phyloP scores from a whole-genome alignment of 495 filamentous ascomycete genomes.

The Penicillium paxilli region DNA sequence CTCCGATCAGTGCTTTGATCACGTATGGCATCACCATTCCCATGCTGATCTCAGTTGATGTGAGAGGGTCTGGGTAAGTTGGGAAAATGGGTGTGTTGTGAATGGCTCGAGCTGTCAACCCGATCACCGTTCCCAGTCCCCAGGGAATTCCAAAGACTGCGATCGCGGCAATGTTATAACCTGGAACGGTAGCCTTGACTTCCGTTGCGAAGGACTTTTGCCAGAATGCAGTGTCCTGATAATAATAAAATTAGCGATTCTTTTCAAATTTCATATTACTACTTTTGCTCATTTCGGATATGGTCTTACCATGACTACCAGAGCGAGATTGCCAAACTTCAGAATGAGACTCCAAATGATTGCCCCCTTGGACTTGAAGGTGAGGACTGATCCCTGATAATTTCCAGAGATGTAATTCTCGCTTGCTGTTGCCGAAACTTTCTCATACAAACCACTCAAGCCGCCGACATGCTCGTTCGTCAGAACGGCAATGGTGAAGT shows the following conservation, averaged over 20 bases:
- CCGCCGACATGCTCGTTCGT: conserved; percentile 34
- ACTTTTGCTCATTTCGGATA: too few relatives aligned
- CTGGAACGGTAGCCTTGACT: conserved; percentile 41
- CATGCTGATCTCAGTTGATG: conserved; percentile 39
- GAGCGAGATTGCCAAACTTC: conserved; percentile 50
- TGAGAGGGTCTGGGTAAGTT: conserved; percentile 50
- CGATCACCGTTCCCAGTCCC: conserved; percentile 50
- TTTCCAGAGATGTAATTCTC: conserved; percentile 46
- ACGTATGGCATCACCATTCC: conserved; percentile 50
- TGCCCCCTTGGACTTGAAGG: conserved; percentile 52
- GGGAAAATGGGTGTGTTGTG: conserved; percentile 50
- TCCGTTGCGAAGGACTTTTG: conserved; percentile 51
- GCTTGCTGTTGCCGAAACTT: conserved; percentile 27
- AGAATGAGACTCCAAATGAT: conserved; percentile 50
- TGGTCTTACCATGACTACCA: conserved; percentile 49
- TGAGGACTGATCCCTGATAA: conserved; percentile 47
- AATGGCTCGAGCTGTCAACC: conserved; percentile 46
- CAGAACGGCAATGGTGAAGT: conserved; percentile 36
- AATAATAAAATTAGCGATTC: neutral
- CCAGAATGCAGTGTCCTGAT: conserved; percentile 53
- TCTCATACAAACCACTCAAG: conserved; percentile 38
- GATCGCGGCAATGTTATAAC: conserved; percentile 45
- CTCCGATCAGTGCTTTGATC: conserved; percentile 50
- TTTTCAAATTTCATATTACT: neutral
- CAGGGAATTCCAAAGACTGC: conserved; percentile 52